Conservation (phyloP, 2,329 filamentous ascomycete genomes). For the Chaetomium sp. region DNA sequence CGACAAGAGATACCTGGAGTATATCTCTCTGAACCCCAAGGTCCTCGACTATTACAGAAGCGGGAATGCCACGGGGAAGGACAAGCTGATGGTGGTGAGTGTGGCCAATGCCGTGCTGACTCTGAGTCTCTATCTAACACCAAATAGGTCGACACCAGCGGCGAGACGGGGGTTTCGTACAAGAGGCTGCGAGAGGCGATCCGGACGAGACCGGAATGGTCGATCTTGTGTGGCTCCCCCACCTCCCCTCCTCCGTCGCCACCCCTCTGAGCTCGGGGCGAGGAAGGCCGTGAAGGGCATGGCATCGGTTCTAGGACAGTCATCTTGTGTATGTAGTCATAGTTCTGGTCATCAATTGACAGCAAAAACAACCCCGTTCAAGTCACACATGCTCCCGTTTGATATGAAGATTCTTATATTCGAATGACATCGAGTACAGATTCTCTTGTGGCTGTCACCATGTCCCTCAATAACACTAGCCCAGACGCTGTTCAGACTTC, state of each 20-base stretch:
- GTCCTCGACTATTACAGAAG: slow-evolving; percentile 17
- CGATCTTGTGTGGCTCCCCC: not conserved
- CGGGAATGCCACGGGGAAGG: not conserved
- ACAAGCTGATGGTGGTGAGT: slow-evolving; percentile 19
- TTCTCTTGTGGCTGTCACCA: not conserved
- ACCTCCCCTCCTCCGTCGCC: not conserved
- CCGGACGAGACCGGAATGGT: not conserved
- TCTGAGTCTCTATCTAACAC: not conserved
- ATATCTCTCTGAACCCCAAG: slow-evolving; percentile 2
- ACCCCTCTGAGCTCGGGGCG: not conserved
- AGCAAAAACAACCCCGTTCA: too few relatives aligned
- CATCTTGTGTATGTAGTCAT: too few relatives aligned
- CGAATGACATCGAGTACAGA: not conserved
- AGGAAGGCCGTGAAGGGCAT: too few relatives aligned
- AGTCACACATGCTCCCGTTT: too few relatives aligned
- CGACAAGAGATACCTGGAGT: slow-evolving; percentile 15
- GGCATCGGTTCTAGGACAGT: too few relatives aligned
- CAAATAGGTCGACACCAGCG: slow-evolving; percentile 9
- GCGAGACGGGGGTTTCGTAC: not conserved
- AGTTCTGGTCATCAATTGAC: too few relatives aligned
- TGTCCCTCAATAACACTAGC: not conserved
- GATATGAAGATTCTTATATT: not conserved
- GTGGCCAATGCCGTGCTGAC: not conserved
- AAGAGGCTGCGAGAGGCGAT: not conserved
- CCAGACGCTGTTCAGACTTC: not conserved